A percentile compares a stretch with the other conserved stretches of the same genome.
phyloP scores from a whole-genome alignment of 2,329 filamentous ascomycete species.

The Cordyceps farinosa region DNA sequence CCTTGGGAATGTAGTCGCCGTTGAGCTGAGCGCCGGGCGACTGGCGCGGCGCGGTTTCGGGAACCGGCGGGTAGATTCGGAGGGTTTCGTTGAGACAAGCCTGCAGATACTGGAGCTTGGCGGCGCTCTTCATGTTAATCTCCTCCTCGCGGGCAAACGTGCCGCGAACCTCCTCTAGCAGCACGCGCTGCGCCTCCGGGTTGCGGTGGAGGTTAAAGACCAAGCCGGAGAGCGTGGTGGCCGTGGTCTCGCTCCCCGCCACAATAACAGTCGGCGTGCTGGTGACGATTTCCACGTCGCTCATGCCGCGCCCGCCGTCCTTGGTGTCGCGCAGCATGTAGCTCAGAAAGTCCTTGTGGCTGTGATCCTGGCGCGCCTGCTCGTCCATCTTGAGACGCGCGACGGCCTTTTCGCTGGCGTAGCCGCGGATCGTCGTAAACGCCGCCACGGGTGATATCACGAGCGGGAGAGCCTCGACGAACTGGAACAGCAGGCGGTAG shows the following conservation, averaged over 20 bases:
- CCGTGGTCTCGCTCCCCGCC: constrained; percentile 35
- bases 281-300: constrained; percentile 32
- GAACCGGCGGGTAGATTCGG: constrained; percentile 36
- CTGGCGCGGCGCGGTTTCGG: constrained; percentile 28
- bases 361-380: background rate
- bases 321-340: constrained; percentile 33
- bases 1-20: constrained; percentile 33
- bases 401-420: constrained; percentile 24
- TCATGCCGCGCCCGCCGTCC: constrained; percentile 29
- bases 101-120: constrained; percentile 33
- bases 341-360: constrained; percentile 23
- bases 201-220: constrained; percentile 31
- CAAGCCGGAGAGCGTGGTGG: constrained; percentile 29
- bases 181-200: constrained; percentile 31
- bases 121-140: constrained; percentile 35
- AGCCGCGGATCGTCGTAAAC: background rate
- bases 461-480: background rate
- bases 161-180: constrained; percentile 31
- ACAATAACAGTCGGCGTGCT: constrained; percentile 25
- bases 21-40: constrained; percentile 33
- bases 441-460: background rate
- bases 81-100: constrained; percentile 42
- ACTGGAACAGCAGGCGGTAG: constrained; percentile 16
- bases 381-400: background rate
- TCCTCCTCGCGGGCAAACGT: constrained; percentile 34